Percentiles rank a stretch among this genome's conserved stretches.
phyloP scores from a whole-genome alignment of 768 basidiomycete genomes.

The Boletus fagicola region DNA sequence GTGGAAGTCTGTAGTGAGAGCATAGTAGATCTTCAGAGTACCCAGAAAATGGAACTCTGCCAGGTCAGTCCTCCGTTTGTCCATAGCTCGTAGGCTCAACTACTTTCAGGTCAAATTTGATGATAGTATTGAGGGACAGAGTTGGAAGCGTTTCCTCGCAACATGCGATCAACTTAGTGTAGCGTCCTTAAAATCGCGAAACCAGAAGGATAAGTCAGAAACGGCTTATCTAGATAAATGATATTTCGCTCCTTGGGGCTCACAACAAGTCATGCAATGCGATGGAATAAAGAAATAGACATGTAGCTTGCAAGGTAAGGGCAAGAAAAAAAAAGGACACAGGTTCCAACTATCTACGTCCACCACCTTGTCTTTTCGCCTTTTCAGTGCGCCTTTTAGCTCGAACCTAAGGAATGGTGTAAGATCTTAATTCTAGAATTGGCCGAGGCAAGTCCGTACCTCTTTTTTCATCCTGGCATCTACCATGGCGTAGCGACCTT shows the following conservation, averaged over 20 bases:
- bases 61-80: conserved; percentile 41
- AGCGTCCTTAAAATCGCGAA: conserved; percentile 28
- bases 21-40: conserved; percentile 51
- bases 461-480: conserved; percentile 94
- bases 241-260: neutral
- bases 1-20: conserved; percentile 43
- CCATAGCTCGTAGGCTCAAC: conserved; percentile 2
- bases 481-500: conserved; percentile 93
- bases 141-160: conserved; percentile 47
- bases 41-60: conserved; percentile 49
- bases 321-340: neutral
- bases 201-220: conserved; percentile 11
- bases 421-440: conserved; percentile 1
- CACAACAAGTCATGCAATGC: neutral
- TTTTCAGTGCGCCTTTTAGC: conserved; percentile 81
- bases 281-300: neutral
- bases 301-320: neutral
- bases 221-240: conserved; percentile 7
- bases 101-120: conserved; percentile 45
- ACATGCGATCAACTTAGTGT: conserved; percentile 45
- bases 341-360: conserved; percentile 35
- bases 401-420: conserved; percentile 52
- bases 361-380: conserved; percentile 52
- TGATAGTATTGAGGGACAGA: conserved; percentile 34
- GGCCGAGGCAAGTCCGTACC: conserved; percentile 36